Percentiles rank a stretch among this genome's conserved stretches.
These are phyloP conservation scores for Meyerozyma elateridarum DNA, from an alignment of 1,139 yeast species.

Conservation along the genomic window DNA sequence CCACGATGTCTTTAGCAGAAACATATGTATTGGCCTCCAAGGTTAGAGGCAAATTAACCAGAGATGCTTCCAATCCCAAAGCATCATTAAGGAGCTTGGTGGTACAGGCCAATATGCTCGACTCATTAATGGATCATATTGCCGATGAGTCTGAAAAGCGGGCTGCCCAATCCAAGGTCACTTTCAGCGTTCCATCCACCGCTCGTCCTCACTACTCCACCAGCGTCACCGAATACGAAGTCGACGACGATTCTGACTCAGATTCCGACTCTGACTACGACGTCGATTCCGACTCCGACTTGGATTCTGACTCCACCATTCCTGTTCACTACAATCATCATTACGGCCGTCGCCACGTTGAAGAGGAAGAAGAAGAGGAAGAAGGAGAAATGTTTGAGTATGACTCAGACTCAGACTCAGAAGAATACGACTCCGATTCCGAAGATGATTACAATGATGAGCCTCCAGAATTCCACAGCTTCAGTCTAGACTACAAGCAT, in stretches of 20 bases:
- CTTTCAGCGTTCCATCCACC: conserved; percentile 11
- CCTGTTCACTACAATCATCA: too few relatives aligned
- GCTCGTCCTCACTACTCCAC: conserved; percentile 14
- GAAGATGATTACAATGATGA: conserved; percentile 27
- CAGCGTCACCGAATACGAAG: conserved; percentile 32
- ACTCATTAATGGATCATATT: conserved; percentile 56
- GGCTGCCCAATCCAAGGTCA: conserved; percentile 12
- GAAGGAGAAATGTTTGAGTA: conserved; percentile 14
- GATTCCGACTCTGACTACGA: conserved; percentile 19
- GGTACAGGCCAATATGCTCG: conserved; percentile 73
- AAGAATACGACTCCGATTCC: conserved; percentile 15
- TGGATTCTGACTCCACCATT: conserved; percentile 10
- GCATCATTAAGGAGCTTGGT: conserved; percentile 60
- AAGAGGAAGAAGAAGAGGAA: conserved; percentile 11
- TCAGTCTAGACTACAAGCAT: background rate
- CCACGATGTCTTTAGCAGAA: conserved; percentile 41
- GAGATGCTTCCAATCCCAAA: conserved; percentile 59
- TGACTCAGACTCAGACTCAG: conserved; percentile 21
- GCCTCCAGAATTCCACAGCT: conserved; percentile 16
- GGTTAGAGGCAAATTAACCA: conserved; percentile 64
- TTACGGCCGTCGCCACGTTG: too few relatives aligned
- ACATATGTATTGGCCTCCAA: conserved; percentile 63
- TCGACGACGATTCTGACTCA: conserved; percentile 11
- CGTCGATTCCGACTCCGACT: conserved; percentile 14
- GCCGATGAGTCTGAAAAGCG: conserved; percentile 29